Base-by-base conservation (phyloP, 192 early-diverging fungal species). In the Umbelopsis ramanniana region DNA sequence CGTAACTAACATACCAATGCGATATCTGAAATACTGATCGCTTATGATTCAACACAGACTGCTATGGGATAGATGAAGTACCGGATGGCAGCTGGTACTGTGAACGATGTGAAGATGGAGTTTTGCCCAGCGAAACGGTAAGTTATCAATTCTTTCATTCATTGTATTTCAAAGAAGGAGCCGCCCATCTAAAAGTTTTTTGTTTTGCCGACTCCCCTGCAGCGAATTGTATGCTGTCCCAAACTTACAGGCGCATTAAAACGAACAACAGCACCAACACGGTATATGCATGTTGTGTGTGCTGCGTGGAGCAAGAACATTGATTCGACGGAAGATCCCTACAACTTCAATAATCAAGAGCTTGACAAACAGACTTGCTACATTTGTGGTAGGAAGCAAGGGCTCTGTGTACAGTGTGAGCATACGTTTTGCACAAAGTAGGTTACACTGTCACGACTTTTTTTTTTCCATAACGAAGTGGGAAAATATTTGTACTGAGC, bases 11-110 rank as follows among this genome's bases (percentile, higher is more conserved):
- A 48, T 40, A 24, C 46, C 29, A 29, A 22, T 35, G 9, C 67
- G 40, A 22, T 5, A 40, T 67, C n/a, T 60, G 37, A 29, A 29
- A 63, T 37, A n/a, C 40, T 43, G 11, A 43, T 43, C 40, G 40
- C 8, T 12, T 6, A 43, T 43, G 40, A 43, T 12, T 6, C 40
- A 43, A 43, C 40, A 12, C 71, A 81, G 79, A 68, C 0, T 86
- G 85, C 22, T 86, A 86, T 54, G 77, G 76, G 24, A 74, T 86
- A 2, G 63, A 69, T 9, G 76, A 70, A 6, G 67, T 86, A 11
- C 85, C 85, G 6, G 69, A 77, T 29, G 85, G 76, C 29, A 75
- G 82, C 40, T 86, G 85, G 85, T 82, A 73, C 55, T 86, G 85
- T 50, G 78, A 86, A 50, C 50, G 83, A 33, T 86, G 85, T 46